Percentiles rank a stretch among this genome's conserved stretches.
These are phyloP conservation scores for Celoporthe dispersa DNA, from an alignment of 2,329 filamentous ascomycete genomes.

Conservation along the genomic window DNA sequence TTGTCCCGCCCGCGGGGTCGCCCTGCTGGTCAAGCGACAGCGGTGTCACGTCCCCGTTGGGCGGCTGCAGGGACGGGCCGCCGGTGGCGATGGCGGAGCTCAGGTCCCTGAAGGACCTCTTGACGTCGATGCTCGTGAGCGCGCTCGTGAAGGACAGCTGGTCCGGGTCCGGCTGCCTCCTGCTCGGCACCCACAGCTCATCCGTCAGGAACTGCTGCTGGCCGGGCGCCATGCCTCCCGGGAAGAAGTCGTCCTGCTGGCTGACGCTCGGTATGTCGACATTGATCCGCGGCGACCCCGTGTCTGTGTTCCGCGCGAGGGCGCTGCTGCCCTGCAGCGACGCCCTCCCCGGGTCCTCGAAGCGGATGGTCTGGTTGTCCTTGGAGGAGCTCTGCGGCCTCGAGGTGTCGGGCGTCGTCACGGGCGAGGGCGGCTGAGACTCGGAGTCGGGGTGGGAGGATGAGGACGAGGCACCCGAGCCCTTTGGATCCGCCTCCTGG, in stretches of 20 bases:
- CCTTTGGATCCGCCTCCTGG: conserved; percentile 36
- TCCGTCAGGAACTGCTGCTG: conserved; percentile 17
- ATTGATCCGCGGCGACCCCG: conserved; percentile 18
- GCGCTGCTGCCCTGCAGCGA: conserved; percentile 1
- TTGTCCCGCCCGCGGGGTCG: not conserved
- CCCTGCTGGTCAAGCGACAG: conserved; percentile 16
- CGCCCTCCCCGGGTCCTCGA: conserved; percentile 30
- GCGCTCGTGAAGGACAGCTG: conserved; percentile 32
- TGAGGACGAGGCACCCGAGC: conserved; percentile 46
- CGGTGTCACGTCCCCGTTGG: conserved; percentile 20
- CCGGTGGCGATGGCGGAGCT: not conserved
- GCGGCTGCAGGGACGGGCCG: not conserved
- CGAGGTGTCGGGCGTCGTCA: conserved; percentile 48
- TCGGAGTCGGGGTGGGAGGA: conserved; percentile 46
- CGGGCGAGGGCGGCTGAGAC: conserved; percentile 43
- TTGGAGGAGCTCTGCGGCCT: conserved; percentile 47
- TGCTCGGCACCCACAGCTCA: conserved; percentile 31
- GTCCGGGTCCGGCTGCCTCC: conserved; percentile 35
- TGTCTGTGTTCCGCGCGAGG: conserved; percentile 8
- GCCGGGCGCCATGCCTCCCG: conserved; percentile 7
- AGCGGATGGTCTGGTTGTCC: conserved; percentile 34
- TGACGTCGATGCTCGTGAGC: conserved; percentile 32
- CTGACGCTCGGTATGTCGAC: conserved; percentile 18
- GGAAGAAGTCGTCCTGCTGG: conserved; percentile 3
- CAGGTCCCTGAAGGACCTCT: conserved; percentile 24